Evolutionary conservation across 2,329 filamentous ascomycete genomes (phyloP).

Genomic region (Stromatinia cepivora): DNA sequence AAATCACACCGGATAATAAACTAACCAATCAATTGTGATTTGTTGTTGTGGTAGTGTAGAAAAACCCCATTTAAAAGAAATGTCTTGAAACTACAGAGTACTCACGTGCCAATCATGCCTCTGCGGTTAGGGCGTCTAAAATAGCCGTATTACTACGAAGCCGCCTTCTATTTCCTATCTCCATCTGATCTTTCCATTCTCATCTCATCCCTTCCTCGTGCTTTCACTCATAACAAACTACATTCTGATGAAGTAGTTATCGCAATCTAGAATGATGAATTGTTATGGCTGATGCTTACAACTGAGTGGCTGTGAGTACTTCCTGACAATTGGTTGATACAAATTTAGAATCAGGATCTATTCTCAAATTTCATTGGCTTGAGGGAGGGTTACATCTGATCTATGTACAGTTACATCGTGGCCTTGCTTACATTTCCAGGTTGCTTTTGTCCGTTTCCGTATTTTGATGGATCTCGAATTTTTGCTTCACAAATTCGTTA

Average conservation of each 20-base stretch:
- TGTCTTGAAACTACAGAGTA: neutral
- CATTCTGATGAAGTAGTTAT: neutral
- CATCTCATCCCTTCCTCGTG: neutral
- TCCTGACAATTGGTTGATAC: neutral
- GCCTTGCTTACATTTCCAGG: neutral
- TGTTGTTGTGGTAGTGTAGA: neutral
- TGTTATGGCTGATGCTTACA: neutral
- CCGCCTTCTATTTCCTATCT: neutral
- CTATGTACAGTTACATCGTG: conserved; percentile 6
- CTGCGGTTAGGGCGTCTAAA: neutral
- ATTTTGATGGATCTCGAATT: too few species aligned
- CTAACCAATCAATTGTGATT: neutral
- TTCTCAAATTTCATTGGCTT: neutral
- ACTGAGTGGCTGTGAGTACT: neutral
- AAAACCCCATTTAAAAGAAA: too few species aligned
- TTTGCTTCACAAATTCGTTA: neutral
- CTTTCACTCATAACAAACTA: neutral
- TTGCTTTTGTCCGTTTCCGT: neutral
- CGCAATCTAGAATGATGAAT: neutral
- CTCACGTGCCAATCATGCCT: neutral
- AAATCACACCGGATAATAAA: neutral
- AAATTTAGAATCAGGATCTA: neutral
- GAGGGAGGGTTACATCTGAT: neutral
- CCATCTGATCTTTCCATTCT: neutral
- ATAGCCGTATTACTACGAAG: neutral